Evolutionary conservation across 2,329 filamentous ascomycete genomes (phyloP).

Genomic region (Scortechinia acanthostroma): DNA sequence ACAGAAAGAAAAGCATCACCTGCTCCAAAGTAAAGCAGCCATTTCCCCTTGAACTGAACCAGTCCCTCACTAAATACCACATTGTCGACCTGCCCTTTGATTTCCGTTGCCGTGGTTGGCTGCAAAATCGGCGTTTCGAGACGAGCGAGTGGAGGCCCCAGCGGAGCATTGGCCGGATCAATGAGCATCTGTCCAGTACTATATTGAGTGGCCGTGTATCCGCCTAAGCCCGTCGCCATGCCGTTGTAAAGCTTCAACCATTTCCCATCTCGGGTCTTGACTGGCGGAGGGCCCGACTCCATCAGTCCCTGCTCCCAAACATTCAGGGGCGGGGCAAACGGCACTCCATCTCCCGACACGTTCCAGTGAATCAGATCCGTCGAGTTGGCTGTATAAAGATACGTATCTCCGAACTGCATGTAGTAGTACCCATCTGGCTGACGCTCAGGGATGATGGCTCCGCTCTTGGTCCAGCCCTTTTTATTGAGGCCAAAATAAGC

Average conservation of each 20-base stretch:
- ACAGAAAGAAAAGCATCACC: constrained; percentile 11
- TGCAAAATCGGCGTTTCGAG: constrained; percentile 17
- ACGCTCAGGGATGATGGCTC: constrained; percentile 16
- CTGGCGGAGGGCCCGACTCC: constrained; percentile 17
- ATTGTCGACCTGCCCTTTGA: constrained; percentile 17
- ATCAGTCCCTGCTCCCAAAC: constrained; percentile 21
- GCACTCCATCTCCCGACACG: constrained; percentile 6
- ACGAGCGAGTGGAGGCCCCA: constrained; percentile 15
- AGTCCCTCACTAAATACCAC: constrained; percentile 20
- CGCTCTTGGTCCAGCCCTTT: constrained; percentile 11
- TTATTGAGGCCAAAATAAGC: too few species aligned
- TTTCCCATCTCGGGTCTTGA: constrained; percentile 20
- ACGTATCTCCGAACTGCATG: constrained; percentile 21
- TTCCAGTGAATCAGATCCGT: constrained; percentile 20
- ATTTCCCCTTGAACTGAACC: constrained; percentile 18
- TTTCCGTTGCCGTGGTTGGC: constrained; percentile 13
- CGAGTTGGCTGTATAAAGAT: constrained; percentile 17
- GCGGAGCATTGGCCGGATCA: constrained; percentile 12
- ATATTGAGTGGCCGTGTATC: constrained; percentile 16
- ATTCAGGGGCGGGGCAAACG: constrained; percentile 14
- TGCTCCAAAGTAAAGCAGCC: constrained; percentile 19
- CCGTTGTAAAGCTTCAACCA: constrained; percentile 20
- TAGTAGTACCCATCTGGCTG: constrained; percentile 18
- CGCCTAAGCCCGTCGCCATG: constrained; percentile 13
- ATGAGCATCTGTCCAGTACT: constrained; percentile 21